Evolutionary conservation across 176 grass and related monocot species (phyloP), one percentile per base, ranked within the genome.

Genomic region (Oryza glaberrima): DNA sequence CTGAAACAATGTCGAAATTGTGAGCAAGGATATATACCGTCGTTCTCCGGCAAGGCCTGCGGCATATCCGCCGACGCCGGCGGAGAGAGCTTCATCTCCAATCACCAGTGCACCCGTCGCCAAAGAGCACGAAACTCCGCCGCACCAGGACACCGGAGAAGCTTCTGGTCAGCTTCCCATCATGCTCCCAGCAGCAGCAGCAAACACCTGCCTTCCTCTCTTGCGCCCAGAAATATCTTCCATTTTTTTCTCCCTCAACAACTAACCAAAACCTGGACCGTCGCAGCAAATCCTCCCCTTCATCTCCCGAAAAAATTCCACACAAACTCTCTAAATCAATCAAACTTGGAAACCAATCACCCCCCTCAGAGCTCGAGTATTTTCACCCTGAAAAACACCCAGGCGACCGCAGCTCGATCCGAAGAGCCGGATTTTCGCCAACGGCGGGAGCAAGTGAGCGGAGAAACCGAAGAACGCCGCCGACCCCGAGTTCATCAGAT

Each of bases 191-290:
- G 44, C 69, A 75, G 28, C 63, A 36, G 44, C 69, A 75, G 28
- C 75, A 87, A 87, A 79, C 19, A 80, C 28, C 61, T 1, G 22
- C 48, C 11, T 49, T 41, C 49, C 72, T 64, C 75, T 47, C 65
- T 20, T 17, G 74, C 60, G 0, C 48, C 76, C 56, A 30, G 45
- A 83, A 73, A 83, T 66, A 75, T 23, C 49, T 30, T 46, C 64
- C 84, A 77, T 71, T 38, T 20, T 20, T 32, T 0, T 23, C 81
- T 7, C 72, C 54, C 70, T 6, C 13, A 19, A 48, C 76, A 74
- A 20, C 76, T 92, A 94, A 16, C 92, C 91, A 69, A 98, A 93
- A 61, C 85, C 91, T 0, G 92, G 80, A 72, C 86, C 80, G 6
- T 84, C 69, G 20, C 76, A 78, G 69, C 77, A 86, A 84, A 84